Percentiles rank a stretch among this genome's conserved stretches.
Evolutionary conservation across 192 early-diverging fungal species (phyloP).

Genomic region (Tieghemiomyces parasiticus): DNA sequence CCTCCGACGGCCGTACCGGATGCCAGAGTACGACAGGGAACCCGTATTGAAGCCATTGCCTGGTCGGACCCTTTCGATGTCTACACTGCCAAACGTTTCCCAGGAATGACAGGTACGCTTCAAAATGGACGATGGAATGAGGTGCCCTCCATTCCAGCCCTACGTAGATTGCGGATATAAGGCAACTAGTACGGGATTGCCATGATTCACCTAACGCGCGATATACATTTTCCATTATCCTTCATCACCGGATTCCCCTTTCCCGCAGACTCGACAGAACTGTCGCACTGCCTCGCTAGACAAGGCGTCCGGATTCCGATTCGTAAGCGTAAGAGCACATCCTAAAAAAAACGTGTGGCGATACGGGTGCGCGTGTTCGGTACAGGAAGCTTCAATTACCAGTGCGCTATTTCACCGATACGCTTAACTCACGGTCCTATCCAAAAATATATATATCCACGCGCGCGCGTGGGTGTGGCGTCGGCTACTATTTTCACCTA

Average conservation of each 20-base stretch:
- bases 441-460: background rate
- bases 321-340: slow-evolving; percentile 30
- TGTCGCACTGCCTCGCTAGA: slow-evolving; percentile 51
- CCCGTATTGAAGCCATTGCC: too few relatives aligned
- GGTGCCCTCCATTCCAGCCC: too few relatives aligned
- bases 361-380: background rate
- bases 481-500: too few relatives aligned
- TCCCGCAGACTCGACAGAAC: slow-evolving; percentile 40
- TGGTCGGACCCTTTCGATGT: slow-evolving; percentile 51
- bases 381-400: background rate
- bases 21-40: too few relatives aligned
- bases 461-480: background rate
- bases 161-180: too few relatives aligned
- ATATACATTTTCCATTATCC: too few relatives aligned
- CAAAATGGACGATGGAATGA: too few relatives aligned
- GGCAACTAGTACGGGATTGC: too few relatives aligned
- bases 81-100: slow-evolving; percentile 59
- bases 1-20: too few relatives aligned
- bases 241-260: too few relatives aligned
- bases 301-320: slow-evolving; percentile 71
- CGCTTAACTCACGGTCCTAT: background rate
- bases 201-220: too few relatives aligned
- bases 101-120: slow-evolving; percentile 46
- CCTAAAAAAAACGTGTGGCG: background rate
- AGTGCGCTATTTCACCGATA: background rate